Evolutionary conservation across 1,284 basidiomycete species (phyloP).

Genomic region (Ceratobasidium sp.): DNA sequence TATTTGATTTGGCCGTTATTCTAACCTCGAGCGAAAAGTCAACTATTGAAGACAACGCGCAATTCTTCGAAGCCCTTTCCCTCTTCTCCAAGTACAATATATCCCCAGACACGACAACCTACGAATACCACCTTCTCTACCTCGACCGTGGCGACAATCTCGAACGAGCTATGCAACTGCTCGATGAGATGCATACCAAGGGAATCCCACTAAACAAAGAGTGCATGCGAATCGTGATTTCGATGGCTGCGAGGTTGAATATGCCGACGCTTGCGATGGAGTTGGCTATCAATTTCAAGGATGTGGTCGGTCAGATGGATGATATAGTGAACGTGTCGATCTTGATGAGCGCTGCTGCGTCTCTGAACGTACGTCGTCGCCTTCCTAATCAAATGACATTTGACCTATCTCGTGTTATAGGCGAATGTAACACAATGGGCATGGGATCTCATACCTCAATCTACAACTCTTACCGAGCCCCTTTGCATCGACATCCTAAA

Average conservation of each 20-base stretch:
- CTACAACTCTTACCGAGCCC: conserved; percentile 74
- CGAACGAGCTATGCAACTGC: conserved; percentile 22
- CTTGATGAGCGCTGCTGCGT: conserved; percentile 69
- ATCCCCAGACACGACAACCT: conserved; percentile 56
- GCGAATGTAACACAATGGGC: conserved; percentile 72
- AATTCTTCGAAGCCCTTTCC: conserved; percentile 59
- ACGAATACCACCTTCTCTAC: conserved; percentile 1
- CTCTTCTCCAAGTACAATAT: conserved; percentile 54
- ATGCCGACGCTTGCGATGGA: conserved; percentile 37
- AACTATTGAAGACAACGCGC: conserved; percentile 49
- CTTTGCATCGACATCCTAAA: conserved; percentile 76
- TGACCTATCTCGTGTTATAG: conserved; percentile 59
- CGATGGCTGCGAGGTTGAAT: conserved; percentile 17
- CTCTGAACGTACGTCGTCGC: conserved; percentile 69
- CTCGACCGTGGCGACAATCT: conserved; percentile 19
- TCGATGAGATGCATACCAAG: conserved; percentile 65
- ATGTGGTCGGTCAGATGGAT: conserved; percentile 67
- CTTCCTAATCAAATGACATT: conserved; percentile 33
- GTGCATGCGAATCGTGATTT: conserved; percentile 21
- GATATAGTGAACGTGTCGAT: conserved; percentile 71
- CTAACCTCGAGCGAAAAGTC: conserved; percentile 41
- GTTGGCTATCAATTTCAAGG: conserved; percentile 51
- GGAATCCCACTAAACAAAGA: conserved; percentile 63
- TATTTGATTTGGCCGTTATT: conserved; percentile 18
- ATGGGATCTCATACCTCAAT: conserved; percentile 74